A percentile compares a stretch with the other conserved stretches of the same genome.
phyloP scores from a whole-genome alignment of 2,329 filamentous ascomycete genomes.

The Aspergillus ibericus region DNA sequence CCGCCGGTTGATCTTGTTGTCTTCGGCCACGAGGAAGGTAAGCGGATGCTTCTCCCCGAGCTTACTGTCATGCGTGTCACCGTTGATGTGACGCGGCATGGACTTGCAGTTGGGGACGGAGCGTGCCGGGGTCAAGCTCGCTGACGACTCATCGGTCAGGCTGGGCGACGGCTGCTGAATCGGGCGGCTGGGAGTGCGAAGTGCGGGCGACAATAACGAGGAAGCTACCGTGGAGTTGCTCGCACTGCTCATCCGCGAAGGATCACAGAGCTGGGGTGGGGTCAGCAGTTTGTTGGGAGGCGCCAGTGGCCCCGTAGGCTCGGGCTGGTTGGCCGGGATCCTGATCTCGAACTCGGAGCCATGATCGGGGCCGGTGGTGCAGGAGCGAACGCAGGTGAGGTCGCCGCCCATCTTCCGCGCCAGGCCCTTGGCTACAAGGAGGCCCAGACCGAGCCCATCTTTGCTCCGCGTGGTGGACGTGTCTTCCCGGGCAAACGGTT shows the following conservation, averaged over 20 bases:
- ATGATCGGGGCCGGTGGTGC: constrained; percentile 59
- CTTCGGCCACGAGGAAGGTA: constrained; percentile 69
- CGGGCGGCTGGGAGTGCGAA: constrained; percentile 26
- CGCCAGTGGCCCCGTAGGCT: constrained; percentile 50
- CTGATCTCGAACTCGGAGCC: constrained; percentile 70
- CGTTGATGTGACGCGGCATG: constrained; percentile 27
- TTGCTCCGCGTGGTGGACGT: constrained; percentile 65
- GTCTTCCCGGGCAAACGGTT: constrained; percentile 69
- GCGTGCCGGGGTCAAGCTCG: constrained; percentile 24
- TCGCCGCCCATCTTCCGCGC: constrained; percentile 69
- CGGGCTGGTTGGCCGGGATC: constrained; percentile 57
- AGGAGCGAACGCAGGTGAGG: constrained; percentile 63
- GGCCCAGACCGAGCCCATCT: constrained; percentile 67
- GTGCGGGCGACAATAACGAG: constrained; percentile 22
- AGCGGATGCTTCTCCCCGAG: constrained; percentile 62
- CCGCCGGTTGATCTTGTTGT: constrained; percentile 70
- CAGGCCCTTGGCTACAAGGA: constrained; percentile 71
- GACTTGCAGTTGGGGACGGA: constrained; percentile 23
- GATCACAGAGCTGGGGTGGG: constrained; percentile 24
- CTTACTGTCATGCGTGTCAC: constrained; percentile 53
- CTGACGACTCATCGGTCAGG: constrained; percentile 28
- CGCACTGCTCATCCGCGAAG: constrained; percentile 23
- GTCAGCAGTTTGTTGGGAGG: constrained; percentile 47
- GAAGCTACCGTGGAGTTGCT: constrained; percentile 24
- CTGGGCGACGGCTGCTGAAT: constrained; percentile 33